phyloP scores from a whole-genome alignment of 2,329 filamentous ascomycete species.

The Aureobasidium zeae region DNA sequence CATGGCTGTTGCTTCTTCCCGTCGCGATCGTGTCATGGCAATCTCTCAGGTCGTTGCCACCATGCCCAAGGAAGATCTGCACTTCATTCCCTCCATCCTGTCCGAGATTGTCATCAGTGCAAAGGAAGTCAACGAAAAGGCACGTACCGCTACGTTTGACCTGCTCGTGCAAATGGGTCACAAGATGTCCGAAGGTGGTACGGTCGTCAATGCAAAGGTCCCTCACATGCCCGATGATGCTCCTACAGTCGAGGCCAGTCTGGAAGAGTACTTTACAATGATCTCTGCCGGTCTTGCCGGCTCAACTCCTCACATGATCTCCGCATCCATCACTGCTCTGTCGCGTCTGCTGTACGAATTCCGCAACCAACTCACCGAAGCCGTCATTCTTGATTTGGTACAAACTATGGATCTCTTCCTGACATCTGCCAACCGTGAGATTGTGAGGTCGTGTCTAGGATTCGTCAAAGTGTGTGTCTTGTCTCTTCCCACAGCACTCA shows the following conservation, averaged over 20 bases:
- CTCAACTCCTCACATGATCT: conserved; percentile 92
- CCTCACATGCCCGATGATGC: conserved; percentile 75
- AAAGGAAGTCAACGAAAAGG: conserved; percentile 96
- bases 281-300: conserved; percentile 90
- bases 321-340: conserved; percentile 88
- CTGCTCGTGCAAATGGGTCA: conserved; percentile 81
- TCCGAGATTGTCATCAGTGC: conserved; percentile 93
- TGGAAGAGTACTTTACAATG: conserved; percentile 98
- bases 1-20: conserved; percentile 76
- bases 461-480: conserved; percentile 96
- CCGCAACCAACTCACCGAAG: conserved; percentile 56
- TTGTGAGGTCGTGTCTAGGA: conserved; percentile 85
- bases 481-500: conserved; percentile 66
- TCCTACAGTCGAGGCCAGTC: conserved; percentile 63
- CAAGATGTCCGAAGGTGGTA: conserved; percentile 64
- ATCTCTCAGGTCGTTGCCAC: conserved; percentile 72
- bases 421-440: conserved; percentile 92
- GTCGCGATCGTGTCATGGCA: conserved; percentile 75
- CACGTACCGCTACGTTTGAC: conserved; percentile 80
- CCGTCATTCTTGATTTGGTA: conserved; percentile 73
- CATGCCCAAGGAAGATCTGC: conserved; percentile 66
- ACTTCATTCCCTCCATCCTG: conserved; percentile 86
- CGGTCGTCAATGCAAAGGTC: conserved; percentile 78
- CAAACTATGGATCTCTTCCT: conserved; percentile 94
- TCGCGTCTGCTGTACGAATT: conserved; percentile 93